phyloP scores from a whole-genome alignment of 2,329 filamentous ascomycete species.

The Colletotrichum cordylinicola region DNA sequence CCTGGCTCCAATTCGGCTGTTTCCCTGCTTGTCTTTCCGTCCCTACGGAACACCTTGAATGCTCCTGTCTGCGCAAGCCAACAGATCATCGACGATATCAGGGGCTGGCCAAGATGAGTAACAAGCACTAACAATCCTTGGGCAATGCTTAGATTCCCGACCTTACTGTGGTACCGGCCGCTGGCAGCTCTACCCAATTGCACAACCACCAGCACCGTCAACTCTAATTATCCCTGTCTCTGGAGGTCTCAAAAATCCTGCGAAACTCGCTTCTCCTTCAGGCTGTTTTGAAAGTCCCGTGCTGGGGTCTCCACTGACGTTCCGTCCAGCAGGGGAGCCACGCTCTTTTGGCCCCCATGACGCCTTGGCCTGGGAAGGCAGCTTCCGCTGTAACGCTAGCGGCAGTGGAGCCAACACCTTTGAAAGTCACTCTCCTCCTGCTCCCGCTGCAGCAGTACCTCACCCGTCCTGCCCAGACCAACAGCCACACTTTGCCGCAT shows the following conservation, averaged over 20 bases:
- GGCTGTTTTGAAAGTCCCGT: slow-evolving; percentile 35
- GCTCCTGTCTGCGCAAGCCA: background rate
- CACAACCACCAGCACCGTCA: background rate
- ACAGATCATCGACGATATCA: background rate
- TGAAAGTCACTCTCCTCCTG: background rate
- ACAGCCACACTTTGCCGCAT: slow-evolving; percentile 12
- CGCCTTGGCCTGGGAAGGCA: background rate
- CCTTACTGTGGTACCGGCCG: too few species aligned
- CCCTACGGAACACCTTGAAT: background rate
- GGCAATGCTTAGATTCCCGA: background rate
- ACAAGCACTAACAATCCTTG: background rate
- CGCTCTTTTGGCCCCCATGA: background rate
- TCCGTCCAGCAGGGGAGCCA: background rate
- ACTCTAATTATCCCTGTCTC: slow-evolving; percentile 23
- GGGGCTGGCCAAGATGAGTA: background rate
- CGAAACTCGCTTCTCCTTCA: slow-evolving; percentile 47
- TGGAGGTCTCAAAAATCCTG: slow-evolving; percentile 27
- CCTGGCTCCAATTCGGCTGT: background rate
- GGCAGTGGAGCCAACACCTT: background rate
- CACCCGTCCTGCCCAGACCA: background rate
- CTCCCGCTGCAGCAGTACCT: background rate
- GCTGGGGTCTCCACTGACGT: slow-evolving; percentile 7
- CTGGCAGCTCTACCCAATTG: too few species aligned
- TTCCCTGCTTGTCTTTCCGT: background rate
- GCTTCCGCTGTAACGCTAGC: slow-evolving; percentile 9